Base-by-base conservation (phyloP, 345 rosid genomes). In the Aquilaria sinensis region DNA sequence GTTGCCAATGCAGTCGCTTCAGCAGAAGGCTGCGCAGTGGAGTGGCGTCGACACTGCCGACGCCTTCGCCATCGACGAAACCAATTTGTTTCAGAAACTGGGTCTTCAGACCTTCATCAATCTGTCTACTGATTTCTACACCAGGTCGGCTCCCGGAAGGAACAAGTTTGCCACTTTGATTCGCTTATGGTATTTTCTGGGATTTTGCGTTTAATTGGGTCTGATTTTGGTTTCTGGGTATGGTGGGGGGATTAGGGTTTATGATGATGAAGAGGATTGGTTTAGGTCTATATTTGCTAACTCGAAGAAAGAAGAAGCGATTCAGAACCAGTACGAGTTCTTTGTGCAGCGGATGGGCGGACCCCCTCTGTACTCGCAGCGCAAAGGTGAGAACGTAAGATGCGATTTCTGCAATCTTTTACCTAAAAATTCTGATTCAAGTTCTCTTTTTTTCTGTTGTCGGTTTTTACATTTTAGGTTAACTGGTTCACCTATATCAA, bases 311-410 rank as follows among this genome's bases (percentile, higher is more conserved):
- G 98, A 92, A 70, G 96, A 87, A 33, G 96, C 98, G 0, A 87
- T 89, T 58, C 92, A 83, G 65, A 92, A 92, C 62, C 96, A 87
- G 60, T 89, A 89, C 43, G 98, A 92, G 75, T 92, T 92, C 80
- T 89, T 92, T 56, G 92, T 85, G 61, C 95, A 89, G 80, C 75
- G 96, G 67, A 87, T 92, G 98, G 98, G 98, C 16, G 98, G 98
- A 2, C 96, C 98, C 61, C 83, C 86, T 51, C 73, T 92, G 70
- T 92, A 75, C 64, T 92, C 96, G 45, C 86, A 92, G 66, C 74
- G 98, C 59, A 89, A 78, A 81, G 95, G 95, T 83, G 33, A 1
- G 74, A 11, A 14, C 43, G 47, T 57, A 50, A 2, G 13, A 30
- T 29, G 46, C 14, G 10, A n/a, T 53, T 32, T 65, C 49, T 2